These are phyloP conservation scores for Arthrobotrys iridis DNA, from an alignment of 2,329 filamentous ascomycete species.

Conservation along the genomic window DNA sequence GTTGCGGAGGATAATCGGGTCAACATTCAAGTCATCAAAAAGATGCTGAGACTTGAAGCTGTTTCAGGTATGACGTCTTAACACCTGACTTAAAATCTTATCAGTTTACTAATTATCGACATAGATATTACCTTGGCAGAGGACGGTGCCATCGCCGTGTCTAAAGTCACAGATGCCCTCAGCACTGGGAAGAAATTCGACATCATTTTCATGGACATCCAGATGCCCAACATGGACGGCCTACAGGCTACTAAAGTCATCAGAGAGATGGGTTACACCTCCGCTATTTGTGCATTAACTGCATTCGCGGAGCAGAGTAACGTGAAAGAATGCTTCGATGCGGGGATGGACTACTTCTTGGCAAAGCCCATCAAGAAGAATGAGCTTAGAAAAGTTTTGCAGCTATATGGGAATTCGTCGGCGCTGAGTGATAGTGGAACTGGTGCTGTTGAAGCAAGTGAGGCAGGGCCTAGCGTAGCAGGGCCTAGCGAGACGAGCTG, in stretches of 20 bases:
- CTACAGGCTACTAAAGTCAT: slow-evolving; percentile 86
- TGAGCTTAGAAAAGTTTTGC: slow-evolving; percentile 56
- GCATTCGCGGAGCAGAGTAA: slow-evolving; percentile 93
- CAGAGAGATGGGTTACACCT: slow-evolving; percentile 83
- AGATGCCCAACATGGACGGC: slow-evolving; percentile 93
- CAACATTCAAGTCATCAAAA: slow-evolving; percentile 71
- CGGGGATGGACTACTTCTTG: slow-evolving; percentile 91
- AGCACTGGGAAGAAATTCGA: slow-evolving; percentile 77
- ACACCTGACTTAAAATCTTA: not conserved
- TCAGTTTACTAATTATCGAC: not conserved
- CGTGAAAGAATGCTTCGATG: slow-evolving; percentile 83
- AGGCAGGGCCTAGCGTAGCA: not conserved
- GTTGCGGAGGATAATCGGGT: slow-evolving; percentile 83
- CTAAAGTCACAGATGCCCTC: slow-evolving; percentile 85
- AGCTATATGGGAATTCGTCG: slow-evolving; percentile 55
- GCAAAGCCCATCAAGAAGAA: slow-evolving; percentile 66
- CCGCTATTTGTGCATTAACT: slow-evolving; percentile 88
- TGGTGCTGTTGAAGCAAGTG: not conserved
- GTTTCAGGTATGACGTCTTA: slow-evolving; percentile 59
- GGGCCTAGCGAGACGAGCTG: not conserved
- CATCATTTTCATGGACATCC: slow-evolving; percentile 93
- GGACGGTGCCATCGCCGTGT: slow-evolving; percentile 85
- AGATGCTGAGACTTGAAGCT: slow-evolving; percentile 69
- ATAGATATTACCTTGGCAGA: slow-evolving; percentile 84
- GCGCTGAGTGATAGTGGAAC: not conserved